Evolutionary conservation across 768 basidiomycete genomes (phyloP), one percentile per base, ranked within the genome.

Genomic region (Rhizopogon sp.): DNA sequence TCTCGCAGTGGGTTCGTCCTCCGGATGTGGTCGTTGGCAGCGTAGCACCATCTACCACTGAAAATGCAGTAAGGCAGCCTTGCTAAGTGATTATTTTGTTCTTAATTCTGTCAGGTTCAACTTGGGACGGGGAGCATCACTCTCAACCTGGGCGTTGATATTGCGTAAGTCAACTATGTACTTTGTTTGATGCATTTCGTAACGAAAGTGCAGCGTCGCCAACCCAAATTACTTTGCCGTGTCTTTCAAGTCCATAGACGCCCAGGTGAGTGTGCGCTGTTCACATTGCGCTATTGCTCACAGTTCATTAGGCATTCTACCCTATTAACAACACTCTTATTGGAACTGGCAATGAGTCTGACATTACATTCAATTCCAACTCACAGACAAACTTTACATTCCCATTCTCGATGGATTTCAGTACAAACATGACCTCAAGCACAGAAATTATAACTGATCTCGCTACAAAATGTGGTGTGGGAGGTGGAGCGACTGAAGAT

Each of bases 201-300:
- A n/a, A 62, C 39, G 33, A 8, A 42, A 22, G n/a, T 54, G 53
- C 60, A 93, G 90, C 29, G 87, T 92, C 53, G 73, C 73, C 64
- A 93, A 93, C 62, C 91, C 90, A 29, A 93, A 93, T 66, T 90
- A 82, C 70, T 90, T 93, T 64, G 69, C 78, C 8, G 85, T 88
- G 9, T 76, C 76, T 17, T 78, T 93, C 67, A 78, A 79, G 52
- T 78, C 79, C 54, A 80, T 93, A 58, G 74, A 79, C 43, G 85
- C 84, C 4, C 69, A 85, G 40, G 87, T 87, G 67, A 51, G 66
- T 42, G 6, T 69, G 57, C 0, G 17, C 46, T 7, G 25, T 8
- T 40, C 2, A 42, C 20, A 25, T 39, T n/a, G 6, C 46, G 33
- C 52, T 31, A 52, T 41, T 63, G 40, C 60, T 55, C 9, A 39